Conservation (phyloP, 345 rosid genomes). For the Gossypium anomalum region DNA sequence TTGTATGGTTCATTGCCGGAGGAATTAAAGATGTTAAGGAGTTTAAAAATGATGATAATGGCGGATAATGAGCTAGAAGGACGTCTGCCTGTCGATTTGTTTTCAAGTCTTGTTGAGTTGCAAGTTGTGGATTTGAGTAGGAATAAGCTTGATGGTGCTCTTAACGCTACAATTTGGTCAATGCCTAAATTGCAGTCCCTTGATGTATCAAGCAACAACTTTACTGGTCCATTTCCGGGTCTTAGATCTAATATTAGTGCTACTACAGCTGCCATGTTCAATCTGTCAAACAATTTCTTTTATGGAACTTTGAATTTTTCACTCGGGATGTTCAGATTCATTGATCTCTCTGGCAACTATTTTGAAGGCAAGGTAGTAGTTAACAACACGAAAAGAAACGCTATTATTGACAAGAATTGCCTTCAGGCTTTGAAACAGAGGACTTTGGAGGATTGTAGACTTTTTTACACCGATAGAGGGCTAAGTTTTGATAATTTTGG, state of each 20-base stretch:
- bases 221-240: conserved; percentile 46
- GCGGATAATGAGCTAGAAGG: conserved; percentile 38
- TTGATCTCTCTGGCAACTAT: conserved; percentile 70
- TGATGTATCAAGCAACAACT: conserved; percentile 57
- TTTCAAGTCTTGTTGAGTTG: conserved; percentile 37
- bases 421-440: conserved; percentile 49
- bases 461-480: conserved; percentile 45
- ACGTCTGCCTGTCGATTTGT: conserved; percentile 30
- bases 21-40: conserved; percentile 38
- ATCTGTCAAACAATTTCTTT: conserved; percentile 37
- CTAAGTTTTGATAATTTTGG: conserved; percentile 49
- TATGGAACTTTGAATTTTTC: conserved; percentile 52
- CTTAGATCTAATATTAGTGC: background rate
- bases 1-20: conserved; percentile 43
- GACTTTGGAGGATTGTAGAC: conserved; percentile 41
- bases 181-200: conserved; percentile 35
- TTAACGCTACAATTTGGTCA: conserved; percentile 40
- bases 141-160: conserved; percentile 48
- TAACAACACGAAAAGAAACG: conserved; percentile 19
- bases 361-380: conserved; percentile 59
- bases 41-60: conserved; percentile 39
- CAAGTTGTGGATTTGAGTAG: conserved; percentile 34
- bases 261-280: too few species aligned
- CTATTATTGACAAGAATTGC: conserved; percentile 46
- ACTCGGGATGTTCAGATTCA: conserved; percentile 34